phyloP scores from a whole-genome alignment of 2,329 filamentous ascomycete species.

The Podosphaera fusca region DNA sequence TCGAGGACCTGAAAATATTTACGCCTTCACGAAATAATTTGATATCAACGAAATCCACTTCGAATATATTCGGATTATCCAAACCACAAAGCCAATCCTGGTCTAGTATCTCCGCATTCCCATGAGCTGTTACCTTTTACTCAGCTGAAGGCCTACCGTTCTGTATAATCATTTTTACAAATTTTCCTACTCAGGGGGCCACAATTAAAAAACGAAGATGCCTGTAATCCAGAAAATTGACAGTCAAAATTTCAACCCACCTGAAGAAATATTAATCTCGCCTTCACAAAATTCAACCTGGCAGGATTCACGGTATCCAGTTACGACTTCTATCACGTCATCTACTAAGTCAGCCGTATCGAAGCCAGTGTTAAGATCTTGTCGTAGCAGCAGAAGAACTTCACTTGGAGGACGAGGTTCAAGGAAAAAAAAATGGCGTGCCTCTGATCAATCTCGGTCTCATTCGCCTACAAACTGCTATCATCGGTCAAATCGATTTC shows the following conservation, averaged over 20 bases:
- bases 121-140: constrained; percentile 13
- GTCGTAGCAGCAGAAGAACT: background rate
- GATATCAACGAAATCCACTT: background rate
- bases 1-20: background rate
- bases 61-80: no score
- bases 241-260: background rate
- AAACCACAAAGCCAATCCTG: constrained; percentile 8
- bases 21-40: background rate
- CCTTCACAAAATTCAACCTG: constrained; percentile 10
- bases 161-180: constrained; percentile 5
- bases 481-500: no score
- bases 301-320: constrained; percentile 14
- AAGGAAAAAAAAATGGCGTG: background rate
- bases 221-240: background rate
- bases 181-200: constrained; percentile 3
- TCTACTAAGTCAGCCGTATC: constrained; percentile 5
- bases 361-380: background rate
- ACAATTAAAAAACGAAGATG: background rate
- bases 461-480: background rate
- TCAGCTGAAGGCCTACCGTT: constrained; percentile 9
- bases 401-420: background rate
- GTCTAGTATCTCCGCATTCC: constrained; percentile 11
- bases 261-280: constrained; percentile 1
- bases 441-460: background rate
- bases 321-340: constrained; percentile 5